Conservation (phyloP, 352 stramenopile genomes). For the Phytopythium helicoides region DNA sequence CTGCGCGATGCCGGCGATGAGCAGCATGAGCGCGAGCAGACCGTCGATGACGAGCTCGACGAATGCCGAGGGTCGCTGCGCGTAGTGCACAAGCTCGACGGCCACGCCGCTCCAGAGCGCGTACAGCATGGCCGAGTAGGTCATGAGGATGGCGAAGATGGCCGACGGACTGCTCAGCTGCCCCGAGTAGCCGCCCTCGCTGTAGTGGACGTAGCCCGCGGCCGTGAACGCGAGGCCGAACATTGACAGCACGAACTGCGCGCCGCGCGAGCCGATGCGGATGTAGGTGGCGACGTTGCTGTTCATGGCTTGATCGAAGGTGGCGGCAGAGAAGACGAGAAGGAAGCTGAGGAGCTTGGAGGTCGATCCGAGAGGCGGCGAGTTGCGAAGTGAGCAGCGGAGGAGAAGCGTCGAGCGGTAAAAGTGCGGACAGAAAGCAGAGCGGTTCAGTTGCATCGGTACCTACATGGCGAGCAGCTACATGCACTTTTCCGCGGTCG, state of each 20-base stretch:
- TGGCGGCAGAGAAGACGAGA: neutral
- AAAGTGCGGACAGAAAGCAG: too few species aligned
- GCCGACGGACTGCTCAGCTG: constrained; percentile 16
- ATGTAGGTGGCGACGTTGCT: neutral
- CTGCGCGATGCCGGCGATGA: constrained; percentile 37
- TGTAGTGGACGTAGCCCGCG: constrained; percentile 17
- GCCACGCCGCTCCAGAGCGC: constrained; percentile 23
- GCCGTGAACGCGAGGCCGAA: constrained; percentile 27
- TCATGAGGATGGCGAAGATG: constrained; percentile 41
- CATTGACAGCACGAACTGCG: constrained; percentile 32
- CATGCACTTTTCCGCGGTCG: too few species aligned
- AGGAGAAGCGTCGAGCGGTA: too few species aligned
- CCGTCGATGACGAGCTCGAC: constrained; percentile 20
- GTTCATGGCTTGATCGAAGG: constrained; percentile 1
- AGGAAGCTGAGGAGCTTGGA: too few species aligned
- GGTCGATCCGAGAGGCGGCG: too few species aligned
- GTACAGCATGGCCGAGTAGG: constrained; percentile 44
- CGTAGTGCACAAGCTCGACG: constrained; percentile 26
- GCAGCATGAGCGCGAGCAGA: constrained; percentile 25
- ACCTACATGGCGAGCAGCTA: too few species aligned
- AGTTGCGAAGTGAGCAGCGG: too few species aligned
- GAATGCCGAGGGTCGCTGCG: constrained; percentile 6
- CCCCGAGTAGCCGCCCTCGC: neutral
- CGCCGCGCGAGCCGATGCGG: constrained; percentile 9
- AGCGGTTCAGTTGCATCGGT: too few species aligned